Conservation (phyloP, 2,329 filamentous ascomycete species). For the Bipolaris sorokiniana region DNA sequence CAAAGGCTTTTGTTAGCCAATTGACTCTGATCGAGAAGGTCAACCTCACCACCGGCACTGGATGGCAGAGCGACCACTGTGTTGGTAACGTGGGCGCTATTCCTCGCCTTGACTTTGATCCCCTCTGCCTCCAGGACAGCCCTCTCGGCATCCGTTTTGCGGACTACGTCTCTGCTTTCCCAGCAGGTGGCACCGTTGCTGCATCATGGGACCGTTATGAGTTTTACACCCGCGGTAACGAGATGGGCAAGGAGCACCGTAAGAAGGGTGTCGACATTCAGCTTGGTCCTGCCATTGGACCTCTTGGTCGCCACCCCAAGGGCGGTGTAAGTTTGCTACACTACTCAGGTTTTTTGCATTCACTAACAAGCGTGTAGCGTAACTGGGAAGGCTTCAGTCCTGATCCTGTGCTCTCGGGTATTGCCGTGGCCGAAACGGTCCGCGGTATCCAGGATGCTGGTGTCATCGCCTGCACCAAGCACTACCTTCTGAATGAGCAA, state of each 20-base stretch:
- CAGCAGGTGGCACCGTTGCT: constrained; percentile 77
- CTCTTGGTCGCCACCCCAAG: constrained; percentile 70
- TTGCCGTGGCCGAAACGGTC: constrained; percentile 74
- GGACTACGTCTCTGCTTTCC: constrained; percentile 83
- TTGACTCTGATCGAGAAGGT: constrained; percentile 88
- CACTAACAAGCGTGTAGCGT: constrained; percentile 21
- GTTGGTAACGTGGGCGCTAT: constrained; percentile 77
- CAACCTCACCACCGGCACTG: constrained; percentile 89
- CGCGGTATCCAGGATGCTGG: constrained; percentile 82
- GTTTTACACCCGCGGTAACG: constrained; percentile 70
- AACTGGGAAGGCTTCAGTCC: constrained; percentile 63
- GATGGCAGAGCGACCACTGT: constrained; percentile 61
- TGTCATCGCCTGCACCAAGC: constrained; percentile 74
- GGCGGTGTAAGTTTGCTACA: constrained; percentile 64
- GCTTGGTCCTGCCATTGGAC: constrained; percentile 78
- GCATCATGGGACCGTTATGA: constrained; percentile 81
- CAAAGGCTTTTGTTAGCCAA: constrained; percentile 79
- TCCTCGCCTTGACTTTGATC: constrained; percentile 71
- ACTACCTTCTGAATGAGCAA: constrained; percentile 67
- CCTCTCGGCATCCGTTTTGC: constrained; percentile 78
- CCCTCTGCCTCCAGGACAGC: constrained; percentile 86
- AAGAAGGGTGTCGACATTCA: constrained; percentile 77
- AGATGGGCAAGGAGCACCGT: constrained; percentile 77
- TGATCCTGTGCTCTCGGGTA: constrained; percentile 76
- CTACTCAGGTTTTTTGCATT: constrained; percentile 25